A percentile compares a stretch with the other conserved stretches of the same genome.
Conservation (phyloP, 2,329 filamentous ascomycete genomes). For the Hypoxylon sp. region DNA sequence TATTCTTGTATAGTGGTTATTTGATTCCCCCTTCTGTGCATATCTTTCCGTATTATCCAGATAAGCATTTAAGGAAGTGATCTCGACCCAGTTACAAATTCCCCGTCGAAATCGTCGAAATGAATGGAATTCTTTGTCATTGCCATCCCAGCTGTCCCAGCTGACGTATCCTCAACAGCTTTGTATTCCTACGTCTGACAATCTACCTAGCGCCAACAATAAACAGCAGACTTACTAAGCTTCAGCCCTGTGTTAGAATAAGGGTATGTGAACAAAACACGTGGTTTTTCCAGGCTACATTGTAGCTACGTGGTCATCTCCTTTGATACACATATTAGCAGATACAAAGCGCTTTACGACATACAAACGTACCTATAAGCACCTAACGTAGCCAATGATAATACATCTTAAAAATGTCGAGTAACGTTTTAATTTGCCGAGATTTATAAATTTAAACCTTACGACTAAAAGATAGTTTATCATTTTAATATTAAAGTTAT, state of each 20-base stretch:
- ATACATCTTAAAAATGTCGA: conserved; percentile 21
- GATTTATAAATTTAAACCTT: conserved; percentile 33
- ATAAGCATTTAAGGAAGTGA: background rate
- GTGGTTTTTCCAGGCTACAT: background rate
- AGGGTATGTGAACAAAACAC: background rate
- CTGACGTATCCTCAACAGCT: conserved; percentile 5
- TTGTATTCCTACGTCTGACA: conserved; percentile 1
- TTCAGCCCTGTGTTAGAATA: background rate
- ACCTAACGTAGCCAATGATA: background rate
- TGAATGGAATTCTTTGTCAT: conserved; percentile 34
- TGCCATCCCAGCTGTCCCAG: conserved; percentile 4
- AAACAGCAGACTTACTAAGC: background rate
- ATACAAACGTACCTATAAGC: too few relatives aligned
- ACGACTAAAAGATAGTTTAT: conserved; percentile 13
- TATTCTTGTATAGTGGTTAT: background rate
- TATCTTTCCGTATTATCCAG: background rate
- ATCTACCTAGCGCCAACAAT: background rate
- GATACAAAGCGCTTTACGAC: too few relatives aligned
- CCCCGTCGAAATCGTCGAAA: conserved; percentile 27
- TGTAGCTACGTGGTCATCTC: background rate
- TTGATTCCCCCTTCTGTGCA: conserved; percentile 1
- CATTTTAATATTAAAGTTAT: conserved; percentile 32
- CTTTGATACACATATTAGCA: background rate
- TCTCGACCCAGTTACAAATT: background rate
- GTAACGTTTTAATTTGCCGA: conserved; percentile 31